These are phyloP conservation scores for Entelexis paramagnoliae DNA, from an alignment of 1,139 yeast genomes.

Conservation along the genomic window DNA sequence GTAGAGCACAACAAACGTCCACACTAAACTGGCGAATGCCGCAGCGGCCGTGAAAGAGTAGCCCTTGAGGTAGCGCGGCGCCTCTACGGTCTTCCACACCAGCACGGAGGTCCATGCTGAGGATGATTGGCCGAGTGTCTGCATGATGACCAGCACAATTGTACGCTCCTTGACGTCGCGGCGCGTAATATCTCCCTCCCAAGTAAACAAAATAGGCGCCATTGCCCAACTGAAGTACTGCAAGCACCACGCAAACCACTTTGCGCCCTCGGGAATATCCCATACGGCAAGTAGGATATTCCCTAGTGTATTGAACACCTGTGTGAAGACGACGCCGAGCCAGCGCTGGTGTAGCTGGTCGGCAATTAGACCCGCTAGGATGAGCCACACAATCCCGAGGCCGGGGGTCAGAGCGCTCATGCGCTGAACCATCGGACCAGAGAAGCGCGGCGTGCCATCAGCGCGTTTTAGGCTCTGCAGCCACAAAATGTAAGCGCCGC, in stretches of 20 bases:
- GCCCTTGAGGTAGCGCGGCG: slow-evolving; percentile 45
- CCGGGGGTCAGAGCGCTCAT: slow-evolving; percentile 32
- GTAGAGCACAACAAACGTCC: slow-evolving; percentile 10
- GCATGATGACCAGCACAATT: slow-evolving; percentile 33
- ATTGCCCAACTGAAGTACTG: slow-evolving; percentile 41
- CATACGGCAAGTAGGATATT: slow-evolving; percentile 40
- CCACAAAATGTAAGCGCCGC: slow-evolving; percentile 49
- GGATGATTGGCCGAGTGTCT: slow-evolving; percentile 34
- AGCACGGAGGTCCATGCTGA: slow-evolving; percentile 38
- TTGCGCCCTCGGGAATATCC: slow-evolving; percentile 39
- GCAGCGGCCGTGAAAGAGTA: slow-evolving; percentile 31
- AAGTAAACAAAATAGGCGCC: slow-evolving; percentile 36
- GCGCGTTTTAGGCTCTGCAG: slow-evolving; percentile 37
- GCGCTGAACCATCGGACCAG: slow-evolving; percentile 35
- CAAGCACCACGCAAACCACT: slow-evolving; percentile 41
- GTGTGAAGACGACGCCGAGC: slow-evolving; percentile 49
- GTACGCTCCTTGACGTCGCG: slow-evolving; percentile 35
- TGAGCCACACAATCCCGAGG: slow-evolving; percentile 39
- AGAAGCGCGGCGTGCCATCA: slow-evolving; percentile 31
- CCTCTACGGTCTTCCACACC: slow-evolving; percentile 43
- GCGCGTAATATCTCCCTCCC: slow-evolving; percentile 37
- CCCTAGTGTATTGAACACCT: slow-evolving; percentile 39
- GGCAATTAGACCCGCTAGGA: slow-evolving; percentile 38
- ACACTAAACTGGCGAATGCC: slow-evolving; percentile 8
- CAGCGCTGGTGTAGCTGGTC: slow-evolving; percentile 48